Base-by-base conservation (phyloP, 768 basidiomycete genomes). In the Boletus subcaerulescens region DNA sequence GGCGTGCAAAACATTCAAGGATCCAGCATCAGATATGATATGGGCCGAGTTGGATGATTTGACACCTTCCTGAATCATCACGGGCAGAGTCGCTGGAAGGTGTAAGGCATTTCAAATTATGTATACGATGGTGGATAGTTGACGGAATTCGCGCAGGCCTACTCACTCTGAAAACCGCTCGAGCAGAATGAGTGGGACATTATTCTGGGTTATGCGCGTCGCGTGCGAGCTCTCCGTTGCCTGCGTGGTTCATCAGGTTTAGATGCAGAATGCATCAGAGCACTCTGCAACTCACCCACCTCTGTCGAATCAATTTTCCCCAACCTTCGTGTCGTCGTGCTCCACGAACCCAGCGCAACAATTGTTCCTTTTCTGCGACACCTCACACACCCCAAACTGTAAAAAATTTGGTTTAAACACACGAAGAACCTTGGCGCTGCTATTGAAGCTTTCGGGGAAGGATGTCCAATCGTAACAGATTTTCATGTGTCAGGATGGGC, bases 1-100 rank as follows among this genome's bases (percentile, higher is more conserved):
- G 36, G 55, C 56, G 10, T 65, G 63, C 39, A 54, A 13, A 26
- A 15, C 55, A 17, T 62, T 65, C 55, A 64, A 48, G 18, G 51
- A 51, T 0, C 48, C 52, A 4, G 63, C 57, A 2, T 17, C 67
- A 9, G 41, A 53, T 18, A 33, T 53, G 43, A 39, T 62, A 7
- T 65, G 51, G 57, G 32, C 43, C 4, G 45, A 58, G 29, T 48
- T 67, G 32, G 35, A 42, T 5, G 47, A 47, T 44, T 18, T 57
- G 5, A 26, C 54, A 8, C 64, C 57, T 61, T 14, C 55, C 56
- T 12, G 13, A 15, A 40, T 15, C 42, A 39, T 49, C 45, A 10
- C 32, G 51, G 50, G 18, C 20, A 15, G 7, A 24, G 1, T 55
- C n/a, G 7, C 13, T 36, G 4, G 17, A 41, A 18, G 45, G n/a